phyloP scores from a whole-genome alignment of 345 rosid species.

The Abelmoschus esculentus region DNA sequence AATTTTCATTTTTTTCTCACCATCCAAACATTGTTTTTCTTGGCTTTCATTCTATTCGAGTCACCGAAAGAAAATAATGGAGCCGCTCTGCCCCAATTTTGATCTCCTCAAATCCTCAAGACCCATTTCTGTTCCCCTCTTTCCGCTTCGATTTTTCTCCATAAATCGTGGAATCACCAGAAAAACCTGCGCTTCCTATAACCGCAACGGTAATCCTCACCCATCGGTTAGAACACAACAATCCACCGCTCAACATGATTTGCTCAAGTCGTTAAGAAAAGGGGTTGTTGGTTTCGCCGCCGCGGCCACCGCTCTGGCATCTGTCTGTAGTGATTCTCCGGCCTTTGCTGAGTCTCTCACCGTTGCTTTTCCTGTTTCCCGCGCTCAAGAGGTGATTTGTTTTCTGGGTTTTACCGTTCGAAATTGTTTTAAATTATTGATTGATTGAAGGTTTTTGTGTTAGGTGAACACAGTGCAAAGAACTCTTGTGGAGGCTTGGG shows the following conservation, averaged over 20 bases:
- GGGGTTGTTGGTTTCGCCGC: conserved; percentile 49
- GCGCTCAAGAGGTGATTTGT: conserved; percentile 57
- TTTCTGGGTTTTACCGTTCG: neutral
- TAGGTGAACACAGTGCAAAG: conserved; percentile 83
- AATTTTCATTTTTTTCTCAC: neutral
- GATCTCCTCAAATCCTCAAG: conserved; percentile 28
- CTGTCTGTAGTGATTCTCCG: conserved; percentile 44
- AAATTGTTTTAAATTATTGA: conserved; percentile 1
- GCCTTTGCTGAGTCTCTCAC: conserved; percentile 72
- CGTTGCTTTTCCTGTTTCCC: conserved; percentile 79
- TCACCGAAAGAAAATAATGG: conserved; percentile 22
- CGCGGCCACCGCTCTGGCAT: conserved; percentile 43
- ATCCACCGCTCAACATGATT: conserved; percentile 6
- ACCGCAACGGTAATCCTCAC: neutral
- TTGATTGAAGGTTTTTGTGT: conserved; percentile 10
- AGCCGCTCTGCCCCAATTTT: conserved; percentile 23
- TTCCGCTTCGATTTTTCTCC: conserved; percentile 16
- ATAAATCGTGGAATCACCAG: conserved; percentile 10
- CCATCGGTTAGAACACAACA: conserved; percentile 7
- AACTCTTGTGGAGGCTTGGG: conserved; percentile 95
- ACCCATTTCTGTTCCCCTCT: conserved; percentile 18
- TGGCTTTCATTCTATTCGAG: neutral
- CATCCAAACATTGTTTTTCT: neutral
- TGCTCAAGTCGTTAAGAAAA: conserved; percentile 29
- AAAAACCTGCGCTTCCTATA: conserved; percentile 22